A percentile compares a stretch with the other conserved stretches of the same genome.
Evolutionary conservation across 768 basidiomycete genomes (phyloP).

Genomic region (Roridomyces roridus): DNA sequence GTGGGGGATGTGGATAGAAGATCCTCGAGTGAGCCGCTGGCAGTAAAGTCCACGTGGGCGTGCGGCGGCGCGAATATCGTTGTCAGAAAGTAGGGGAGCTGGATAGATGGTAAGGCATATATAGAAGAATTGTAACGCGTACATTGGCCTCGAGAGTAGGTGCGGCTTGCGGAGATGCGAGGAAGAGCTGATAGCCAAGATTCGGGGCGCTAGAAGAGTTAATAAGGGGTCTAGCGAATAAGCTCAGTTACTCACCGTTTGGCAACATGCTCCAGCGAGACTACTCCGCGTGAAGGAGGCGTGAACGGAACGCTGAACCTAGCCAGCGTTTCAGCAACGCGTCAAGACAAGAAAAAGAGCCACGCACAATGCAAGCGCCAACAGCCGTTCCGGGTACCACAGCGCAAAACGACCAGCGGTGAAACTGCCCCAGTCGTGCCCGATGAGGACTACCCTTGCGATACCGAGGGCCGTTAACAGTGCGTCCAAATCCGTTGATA

Average conservation of each 20-base stretch:
- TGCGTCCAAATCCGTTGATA: conserved; percentile 68
- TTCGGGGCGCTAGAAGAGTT: conserved; percentile 46
- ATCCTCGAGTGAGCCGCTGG: background rate
- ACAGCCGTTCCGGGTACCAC: conserved; percentile 70
- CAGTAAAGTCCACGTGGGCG: conserved; percentile 1
- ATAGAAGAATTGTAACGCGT: conserved; percentile 17
- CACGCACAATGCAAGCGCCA: conserved; percentile 66
- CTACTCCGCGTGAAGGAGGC: conserved; percentile 58
- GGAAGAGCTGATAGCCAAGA: conserved; percentile 73
- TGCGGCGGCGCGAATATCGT: conserved; percentile 30
- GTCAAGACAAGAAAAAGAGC: background rate
- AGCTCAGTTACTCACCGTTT: conserved; percentile 26
- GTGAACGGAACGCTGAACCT: conserved; percentile 74
- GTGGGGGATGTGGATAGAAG: conserved; percentile 15
- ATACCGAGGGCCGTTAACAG: conserved; percentile 64
- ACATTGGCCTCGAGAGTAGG: conserved; percentile 65
- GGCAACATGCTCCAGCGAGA: conserved; percentile 58
- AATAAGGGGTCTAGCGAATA: too few relatives aligned
- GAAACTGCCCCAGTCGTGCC: conserved; percentile 84
- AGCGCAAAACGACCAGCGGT: conserved; percentile 70
- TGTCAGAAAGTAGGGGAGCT: conserved; percentile 48
- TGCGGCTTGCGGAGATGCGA: conserved; percentile 58
- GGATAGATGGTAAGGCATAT: background rate
- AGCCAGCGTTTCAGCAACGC: background rate
- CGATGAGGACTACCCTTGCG: conserved; percentile 66